phyloP scores from a whole-genome alignment of 768 basidiomycete genomes.

The Tricholoma bakamatsutake region DNA sequence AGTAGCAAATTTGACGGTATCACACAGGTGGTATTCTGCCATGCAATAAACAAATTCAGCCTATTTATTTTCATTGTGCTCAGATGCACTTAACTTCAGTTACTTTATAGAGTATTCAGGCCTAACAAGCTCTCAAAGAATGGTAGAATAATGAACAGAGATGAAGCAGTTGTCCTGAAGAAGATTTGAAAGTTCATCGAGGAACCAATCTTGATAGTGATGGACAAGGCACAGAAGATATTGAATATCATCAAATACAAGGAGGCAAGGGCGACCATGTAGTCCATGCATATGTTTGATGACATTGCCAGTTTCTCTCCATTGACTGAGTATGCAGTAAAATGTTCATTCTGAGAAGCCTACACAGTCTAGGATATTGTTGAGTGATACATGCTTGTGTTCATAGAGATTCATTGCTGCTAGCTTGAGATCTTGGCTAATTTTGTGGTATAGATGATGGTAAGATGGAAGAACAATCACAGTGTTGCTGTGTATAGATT shows the following conservation, averaged over 20 bases:
- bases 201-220: slow-evolving; percentile 23
- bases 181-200: slow-evolving; percentile 25
- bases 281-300: slow-evolving; percentile 9
- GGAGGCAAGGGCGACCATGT: slow-evolving; percentile 8
- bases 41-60: slow-evolving; percentile 22
- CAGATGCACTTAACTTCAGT: slow-evolving; percentile 24
- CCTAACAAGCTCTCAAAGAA: slow-evolving; percentile 21
- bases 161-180: slow-evolving; percentile 25
- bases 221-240: slow-evolving; percentile 17
- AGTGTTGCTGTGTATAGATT: too few species aligned
- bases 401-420: slow-evolving; percentile 19
- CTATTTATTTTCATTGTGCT: slow-evolving; percentile 20
- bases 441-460: slow-evolving; percentile 5
- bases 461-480: not conserved
- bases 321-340: slow-evolving; percentile 17
- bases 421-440: slow-evolving; percentile 16
- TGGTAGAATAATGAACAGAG: slow-evolving; percentile 26
- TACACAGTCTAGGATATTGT: slow-evolving; percentile 17
- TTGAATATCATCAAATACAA: slow-evolving; percentile 13
- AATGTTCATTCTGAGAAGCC: slow-evolving; percentile 18
- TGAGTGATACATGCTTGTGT: slow-evolving; percentile 11
- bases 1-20: too few species aligned
- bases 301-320: slow-evolving; percentile 22
- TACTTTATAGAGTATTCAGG: slow-evolving; percentile 15
- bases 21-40: slow-evolving; percentile 26